Conservation (phyloP, 2,329 filamentous ascomycete genomes). For the Diatrype stigma region DNA sequence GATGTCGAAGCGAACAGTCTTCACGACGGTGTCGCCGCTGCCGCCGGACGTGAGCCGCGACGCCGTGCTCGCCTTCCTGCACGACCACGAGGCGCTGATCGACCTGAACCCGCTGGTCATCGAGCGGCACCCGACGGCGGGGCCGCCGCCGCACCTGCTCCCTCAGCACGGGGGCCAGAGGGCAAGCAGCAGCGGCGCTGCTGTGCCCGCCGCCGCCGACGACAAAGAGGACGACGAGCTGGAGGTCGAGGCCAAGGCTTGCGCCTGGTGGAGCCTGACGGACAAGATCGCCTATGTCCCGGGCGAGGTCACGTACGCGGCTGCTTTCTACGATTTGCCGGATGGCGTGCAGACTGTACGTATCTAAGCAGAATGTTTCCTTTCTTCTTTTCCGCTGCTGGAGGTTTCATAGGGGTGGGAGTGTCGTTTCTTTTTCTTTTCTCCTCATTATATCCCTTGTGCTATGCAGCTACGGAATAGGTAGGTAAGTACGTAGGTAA, state of each 20-base stretch:
- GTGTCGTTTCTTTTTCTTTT: too few relatives aligned
- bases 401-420: too few relatives aligned
- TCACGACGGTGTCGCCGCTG: conserved; percentile 76
- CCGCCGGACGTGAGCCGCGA: conserved; percentile 64
- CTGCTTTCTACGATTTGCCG: conserved; percentile 71
- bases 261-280: conserved; percentile 74
- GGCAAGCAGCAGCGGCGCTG: too few relatives aligned
- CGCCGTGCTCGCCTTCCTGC: conserved; percentile 70
- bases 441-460: too few relatives aligned
- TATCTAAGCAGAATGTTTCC: too few relatives aligned
- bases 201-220: conserved; percentile 61
- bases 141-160: conserved; percentile 40
- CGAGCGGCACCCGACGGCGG: conserved; percentile 62
- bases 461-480: too few relatives aligned
- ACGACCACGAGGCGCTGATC: conserved; percentile 79
- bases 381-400: too few relatives aligned
- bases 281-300: conserved; percentile 75
- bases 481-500: too few relatives aligned
- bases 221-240: conserved; percentile 73
- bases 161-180: too few relatives aligned
- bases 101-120: conserved; percentile 81
- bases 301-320: conserved; percentile 71
- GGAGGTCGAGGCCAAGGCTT: too few relatives aligned
- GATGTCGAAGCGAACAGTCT: conserved; percentile 68
- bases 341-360: conserved; percentile 73